phyloP scores from a whole-genome alignment of 2,329 filamentous ascomycete genomes.

The Alternaria brassicicola region DNA sequence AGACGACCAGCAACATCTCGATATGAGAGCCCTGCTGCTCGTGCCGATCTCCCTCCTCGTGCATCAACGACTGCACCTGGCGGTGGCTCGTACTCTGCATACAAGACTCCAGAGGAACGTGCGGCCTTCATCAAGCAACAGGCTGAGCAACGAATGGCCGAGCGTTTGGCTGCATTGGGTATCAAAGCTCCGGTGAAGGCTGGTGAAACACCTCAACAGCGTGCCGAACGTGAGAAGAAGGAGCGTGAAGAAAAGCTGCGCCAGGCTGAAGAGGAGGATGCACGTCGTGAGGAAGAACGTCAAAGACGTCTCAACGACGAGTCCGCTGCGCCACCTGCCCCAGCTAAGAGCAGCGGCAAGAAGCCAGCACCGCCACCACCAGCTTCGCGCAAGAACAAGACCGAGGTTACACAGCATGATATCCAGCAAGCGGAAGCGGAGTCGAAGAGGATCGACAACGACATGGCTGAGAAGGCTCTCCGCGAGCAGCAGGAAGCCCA shows the following conservation, averaged over 20 bases:
- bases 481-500: slow-evolving; percentile 77
- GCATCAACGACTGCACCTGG: slow-evolving; percentile 60
- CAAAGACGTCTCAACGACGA: slow-evolving; percentile 84
- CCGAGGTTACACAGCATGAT: slow-evolving; percentile 64
- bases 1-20: slow-evolving; percentile 45
- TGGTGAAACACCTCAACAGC: slow-evolving; percentile 80
- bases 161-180: slow-evolving; percentile 89
- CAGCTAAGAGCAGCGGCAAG: slow-evolving; percentile 50
- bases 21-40: slow-evolving; percentile 58
- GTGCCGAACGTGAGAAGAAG: slow-evolving; percentile 83
- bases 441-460: slow-evolving; percentile 65
- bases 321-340: slow-evolving; percentile 65
- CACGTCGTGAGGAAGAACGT: slow-evolving; percentile 83
- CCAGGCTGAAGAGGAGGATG: slow-evolving; percentile 93
- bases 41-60: slow-evolving; percentile 58
- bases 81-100: slow-evolving; percentile 76
- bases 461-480: slow-evolving; percentile 60
- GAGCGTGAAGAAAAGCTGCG: slow-evolving; percentile 86
- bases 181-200: slow-evolving; percentile 82
- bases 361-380: slow-evolving; percentile 71
- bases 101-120: slow-evolving; percentile 89
- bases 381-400: slow-evolving; percentile 73
- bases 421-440: slow-evolving; percentile 59
- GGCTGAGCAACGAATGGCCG: slow-evolving; percentile 95
- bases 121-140: slow-evolving; percentile 97